Conservation (phyloP, 2,329 filamentous ascomycete genomes). For the Cercospora citrullina region DNA sequence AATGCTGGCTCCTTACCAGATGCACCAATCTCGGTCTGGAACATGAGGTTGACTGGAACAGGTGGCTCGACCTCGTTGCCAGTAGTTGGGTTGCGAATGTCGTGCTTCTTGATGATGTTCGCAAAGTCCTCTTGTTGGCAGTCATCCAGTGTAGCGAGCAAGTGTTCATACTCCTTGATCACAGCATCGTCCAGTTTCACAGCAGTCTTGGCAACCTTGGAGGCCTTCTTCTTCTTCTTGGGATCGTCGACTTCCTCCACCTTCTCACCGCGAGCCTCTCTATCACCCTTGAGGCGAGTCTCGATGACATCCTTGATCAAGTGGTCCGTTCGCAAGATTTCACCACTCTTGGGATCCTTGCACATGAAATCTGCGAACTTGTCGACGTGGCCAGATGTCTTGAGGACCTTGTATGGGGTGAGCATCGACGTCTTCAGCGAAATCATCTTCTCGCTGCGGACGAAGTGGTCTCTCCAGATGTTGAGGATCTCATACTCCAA, state of each 20-base stretch:
- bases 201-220: slow-evolving; percentile 65
- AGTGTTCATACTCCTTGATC: slow-evolving; percentile 85
- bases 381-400: slow-evolving; percentile 91
- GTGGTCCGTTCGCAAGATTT: slow-evolving; percentile 94
- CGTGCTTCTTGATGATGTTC: slow-evolving; percentile 83
- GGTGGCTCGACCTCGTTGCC: slow-evolving; percentile 75
- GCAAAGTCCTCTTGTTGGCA: slow-evolving; percentile 85
- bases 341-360: slow-evolving; percentile 86
- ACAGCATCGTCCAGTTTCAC: slow-evolving; percentile 85
- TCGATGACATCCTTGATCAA: slow-evolving; percentile 94
- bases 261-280: slow-evolving; percentile 84
- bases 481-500: slow-evolving; percentile 87
- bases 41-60: slow-evolving; percentile 97
- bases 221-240: slow-evolving; percentile 82
- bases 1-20: slow-evolving; percentile 84
- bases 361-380: slow-evolving; percentile 99
- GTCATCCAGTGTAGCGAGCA: slow-evolving; percentile 92
- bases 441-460: slow-evolving; percentile 91
- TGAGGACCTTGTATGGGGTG: slow-evolving; percentile 89
- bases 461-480: slow-evolving; percentile 88
- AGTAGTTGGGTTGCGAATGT: slow-evolving; percentile 84
- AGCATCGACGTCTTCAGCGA: slow-evolving; percentile 93
- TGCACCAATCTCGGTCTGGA: slow-evolving; percentile 90
- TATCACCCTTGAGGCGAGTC: slow-evolving; percentile 81
- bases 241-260: slow-evolving; percentile 71